These are phyloP conservation scores for Cryptosporidium baileyi DNA, from an alignment of 169 alveolate species.

Conservation along the genomic window DNA sequence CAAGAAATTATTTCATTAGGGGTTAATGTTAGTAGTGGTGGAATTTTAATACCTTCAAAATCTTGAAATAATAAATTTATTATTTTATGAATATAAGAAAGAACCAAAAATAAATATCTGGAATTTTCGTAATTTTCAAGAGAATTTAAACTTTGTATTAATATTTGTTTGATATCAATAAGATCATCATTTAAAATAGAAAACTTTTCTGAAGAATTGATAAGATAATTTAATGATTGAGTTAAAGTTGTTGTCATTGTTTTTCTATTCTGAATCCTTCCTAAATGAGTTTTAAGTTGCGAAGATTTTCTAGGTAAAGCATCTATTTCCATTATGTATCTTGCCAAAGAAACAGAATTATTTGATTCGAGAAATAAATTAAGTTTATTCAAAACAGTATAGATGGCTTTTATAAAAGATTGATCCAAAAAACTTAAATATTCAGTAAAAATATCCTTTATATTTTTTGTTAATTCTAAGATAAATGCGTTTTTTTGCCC, in stretches of 20 bases:
- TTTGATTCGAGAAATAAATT: constrained; percentile 6
- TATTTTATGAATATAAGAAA: constrained; percentile 11
- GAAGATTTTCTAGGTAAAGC: constrained; percentile 14
- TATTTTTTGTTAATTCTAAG: neutral
- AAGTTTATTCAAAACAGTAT: neutral
- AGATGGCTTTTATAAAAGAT: neutral
- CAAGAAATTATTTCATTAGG: constrained; percentile 51
- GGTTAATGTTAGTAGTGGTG: constrained; percentile 21
- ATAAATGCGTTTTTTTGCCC: neutral
- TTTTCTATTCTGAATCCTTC: constrained; percentile 3
- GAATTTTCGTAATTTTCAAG: neutral
- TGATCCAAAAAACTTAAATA: neutral
- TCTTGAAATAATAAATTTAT: neutral
- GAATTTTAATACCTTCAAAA: neutral
- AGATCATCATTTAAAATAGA: neutral
- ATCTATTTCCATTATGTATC: constrained; percentile 51
- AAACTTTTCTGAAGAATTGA: neutral
- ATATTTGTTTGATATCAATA: neutral
- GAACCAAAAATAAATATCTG: constrained; percentile 6
- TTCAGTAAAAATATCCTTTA: neutral
- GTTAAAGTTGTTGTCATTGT: constrained; percentile 15
- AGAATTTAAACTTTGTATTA: constrained; percentile 26
- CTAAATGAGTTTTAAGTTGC: constrained; percentile 20
- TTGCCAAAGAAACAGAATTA: constrained; percentile 7
- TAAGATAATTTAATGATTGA: constrained; percentile 18